phyloP scores from a whole-genome alignment of 768 basidiomycete genomes.

The Podaxis sp. region DNA sequence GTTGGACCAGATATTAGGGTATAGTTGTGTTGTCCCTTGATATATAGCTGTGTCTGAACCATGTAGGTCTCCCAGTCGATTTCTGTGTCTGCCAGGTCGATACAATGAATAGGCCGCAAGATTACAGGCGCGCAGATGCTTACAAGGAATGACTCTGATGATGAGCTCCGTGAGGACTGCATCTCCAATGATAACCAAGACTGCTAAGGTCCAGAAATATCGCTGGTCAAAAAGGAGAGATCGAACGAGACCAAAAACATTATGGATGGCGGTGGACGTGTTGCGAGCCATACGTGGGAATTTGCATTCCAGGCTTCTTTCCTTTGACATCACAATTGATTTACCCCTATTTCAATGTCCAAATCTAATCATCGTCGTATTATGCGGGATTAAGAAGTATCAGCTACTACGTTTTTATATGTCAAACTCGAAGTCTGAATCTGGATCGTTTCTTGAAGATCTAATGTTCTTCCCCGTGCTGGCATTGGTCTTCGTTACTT shows the following conservation, averaged over 20 bases:
- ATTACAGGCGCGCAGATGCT: conserved; percentile 28
- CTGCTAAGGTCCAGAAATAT: conserved; percentile 69
- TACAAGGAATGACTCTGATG: conserved; percentile 81
- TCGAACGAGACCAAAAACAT: conserved; percentile 22
- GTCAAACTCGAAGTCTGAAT: conserved; percentile 83
- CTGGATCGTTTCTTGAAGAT: conserved; percentile 46
- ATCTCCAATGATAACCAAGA: conserved; percentile 71
- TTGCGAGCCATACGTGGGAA: conserved; percentile 16
- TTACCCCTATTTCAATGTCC: neutral
- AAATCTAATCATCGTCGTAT: neutral
- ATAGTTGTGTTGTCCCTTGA: conserved; percentile 84
- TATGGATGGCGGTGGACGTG: conserved; percentile 16
- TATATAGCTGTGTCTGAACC: conserved; percentile 76
- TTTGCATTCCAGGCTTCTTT: neutral
- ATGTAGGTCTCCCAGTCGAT: conserved; percentile 99
- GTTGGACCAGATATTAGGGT: conserved; percentile 82
- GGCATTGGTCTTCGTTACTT: conserved; percentile 54
- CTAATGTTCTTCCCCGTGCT: conserved; percentile 55
- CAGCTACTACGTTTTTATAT: conserved; percentile 33
- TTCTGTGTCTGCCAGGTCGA: conserved; percentile 74
- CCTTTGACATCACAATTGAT: neutral
- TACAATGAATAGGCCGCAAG: conserved; percentile 18
- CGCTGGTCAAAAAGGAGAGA: conserved; percentile 48
- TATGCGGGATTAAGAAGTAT: neutral
- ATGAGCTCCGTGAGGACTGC: conserved; percentile 75